phyloP scores from a whole-genome alignment of 768 basidiomycete species.

The Podaxis sp. region DNA sequence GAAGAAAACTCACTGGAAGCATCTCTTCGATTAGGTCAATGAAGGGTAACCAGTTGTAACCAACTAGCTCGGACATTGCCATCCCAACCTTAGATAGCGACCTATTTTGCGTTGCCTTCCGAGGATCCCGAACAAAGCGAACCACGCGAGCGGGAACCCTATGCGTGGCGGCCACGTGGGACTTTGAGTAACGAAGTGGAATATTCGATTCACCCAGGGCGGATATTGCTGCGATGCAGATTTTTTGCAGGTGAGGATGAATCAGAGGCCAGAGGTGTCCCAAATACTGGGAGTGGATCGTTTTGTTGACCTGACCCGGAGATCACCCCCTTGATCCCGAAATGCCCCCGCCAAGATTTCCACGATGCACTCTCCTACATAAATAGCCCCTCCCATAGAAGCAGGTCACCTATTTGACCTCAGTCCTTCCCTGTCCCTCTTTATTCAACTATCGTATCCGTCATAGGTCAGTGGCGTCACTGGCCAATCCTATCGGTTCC shows the following conservation, averaged over 20 bases:
- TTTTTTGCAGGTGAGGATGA: slow-evolving; percentile 7
- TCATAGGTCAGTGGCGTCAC: slow-evolving; percentile 15
- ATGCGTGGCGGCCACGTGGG: slow-evolving; percentile 40
- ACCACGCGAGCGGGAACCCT: slow-evolving; percentile 17
- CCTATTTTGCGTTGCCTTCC: slow-evolving; percentile 18
- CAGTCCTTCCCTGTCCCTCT: slow-evolving; percentile 19
- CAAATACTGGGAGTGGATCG: slow-evolving; percentile 11
- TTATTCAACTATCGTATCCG: slow-evolving; percentile 20
- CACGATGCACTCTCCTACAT: slow-evolving; percentile 34
- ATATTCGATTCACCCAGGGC: slow-evolving; percentile 2
- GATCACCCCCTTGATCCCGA: slow-evolving; percentile 38
- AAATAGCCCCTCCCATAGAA: slow-evolving; percentile 28
- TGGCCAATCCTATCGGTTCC: slow-evolving; percentile 4
- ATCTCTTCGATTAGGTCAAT: background rate
- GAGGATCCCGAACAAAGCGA: slow-evolving; percentile 20
- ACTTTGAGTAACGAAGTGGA: slow-evolving; percentile 4
- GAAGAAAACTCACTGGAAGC: background rate
- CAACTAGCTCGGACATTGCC: slow-evolving; percentile 9
- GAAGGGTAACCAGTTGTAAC: background rate
- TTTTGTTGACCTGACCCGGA: slow-evolving; percentile 27
- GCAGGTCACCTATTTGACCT: slow-evolving; percentile 12
- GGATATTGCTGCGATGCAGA: background rate
- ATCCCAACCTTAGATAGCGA: slow-evolving; percentile 13
- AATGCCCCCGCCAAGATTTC: slow-evolving; percentile 37
- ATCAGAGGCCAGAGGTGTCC: background rate